Conservation (phyloP, 2,329 filamentous ascomycete species). For the Xylariales sp. region DNA sequence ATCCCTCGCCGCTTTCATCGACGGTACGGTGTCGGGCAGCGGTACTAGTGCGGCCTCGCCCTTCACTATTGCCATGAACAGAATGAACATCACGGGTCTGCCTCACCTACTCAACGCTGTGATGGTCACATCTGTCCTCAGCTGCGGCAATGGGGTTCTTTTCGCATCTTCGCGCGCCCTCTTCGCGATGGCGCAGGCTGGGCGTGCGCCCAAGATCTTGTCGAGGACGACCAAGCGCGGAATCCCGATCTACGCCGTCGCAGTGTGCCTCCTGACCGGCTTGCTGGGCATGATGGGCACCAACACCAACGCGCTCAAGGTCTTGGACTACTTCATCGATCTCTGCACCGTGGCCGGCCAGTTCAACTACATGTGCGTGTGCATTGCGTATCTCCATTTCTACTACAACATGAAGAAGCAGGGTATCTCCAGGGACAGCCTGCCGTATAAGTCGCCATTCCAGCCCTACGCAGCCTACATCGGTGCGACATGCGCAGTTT, state of each 20-base stretch:
- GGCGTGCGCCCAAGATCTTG: conserved; percentile 9
- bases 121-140: conserved; percentile 36
- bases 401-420: too few relatives aligned
- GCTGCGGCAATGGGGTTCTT: conserved; percentile 35
- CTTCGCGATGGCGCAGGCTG: conserved; percentile 9
- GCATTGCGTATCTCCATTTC: too few relatives aligned
- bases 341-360: background rate
- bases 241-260: conserved; percentile 3
- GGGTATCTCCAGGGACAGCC: too few relatives aligned
- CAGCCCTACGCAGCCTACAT: too few relatives aligned
- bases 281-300: background rate
- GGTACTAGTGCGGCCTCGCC: conserved; percentile 49
- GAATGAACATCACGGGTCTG: conserved; percentile 30
- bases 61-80: conserved; percentile 31
- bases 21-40: conserved; percentile 44
- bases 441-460: too few relatives aligned
- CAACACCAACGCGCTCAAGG: background rate
- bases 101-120: conserved; percentile 35
- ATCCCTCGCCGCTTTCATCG: conserved; percentile 48
- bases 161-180: conserved; percentile 22
- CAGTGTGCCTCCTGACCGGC: background rate
- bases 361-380: too few relatives aligned
- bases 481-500: too few relatives aligned
- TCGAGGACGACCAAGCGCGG: conserved; percentile 1
- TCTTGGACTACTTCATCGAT: background rate